phyloP scores from a whole-genome alignment of 768 basidiomycete species.

The Xerocomellus dryophilus region DNA sequence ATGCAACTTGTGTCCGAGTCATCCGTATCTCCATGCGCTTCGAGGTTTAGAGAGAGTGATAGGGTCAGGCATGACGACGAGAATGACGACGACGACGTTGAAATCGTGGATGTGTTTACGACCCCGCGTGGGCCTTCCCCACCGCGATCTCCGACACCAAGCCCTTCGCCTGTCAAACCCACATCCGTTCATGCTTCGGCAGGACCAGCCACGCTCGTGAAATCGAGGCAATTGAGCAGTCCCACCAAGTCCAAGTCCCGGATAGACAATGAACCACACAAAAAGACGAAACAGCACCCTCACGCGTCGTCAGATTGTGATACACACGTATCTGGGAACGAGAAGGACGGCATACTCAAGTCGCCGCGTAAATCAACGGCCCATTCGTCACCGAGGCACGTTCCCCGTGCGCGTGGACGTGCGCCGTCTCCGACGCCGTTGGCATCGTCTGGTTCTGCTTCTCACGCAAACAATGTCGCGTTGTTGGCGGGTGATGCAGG shows the following conservation, averaged over 20 bases:
- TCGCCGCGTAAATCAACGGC: conserved; percentile 25
- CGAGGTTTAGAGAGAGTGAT: not conserved
- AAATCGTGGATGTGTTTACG: conserved; percentile 23
- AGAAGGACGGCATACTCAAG: conserved; percentile 12
- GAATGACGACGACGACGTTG: not conserved
- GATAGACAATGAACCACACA: not conserved
- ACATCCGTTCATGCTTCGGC: not conserved
- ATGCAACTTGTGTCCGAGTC: conserved; percentile 16
- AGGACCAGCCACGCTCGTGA: not conserved
- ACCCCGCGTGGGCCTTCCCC: conserved; percentile 20
- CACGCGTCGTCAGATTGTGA: conserved; percentile 4
- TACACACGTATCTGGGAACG: not conserved
- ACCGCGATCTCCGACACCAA: conserved; percentile 21
- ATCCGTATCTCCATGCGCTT: not conserved
- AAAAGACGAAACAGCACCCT: conserved; percentile 1
- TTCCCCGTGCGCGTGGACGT: not conserved
- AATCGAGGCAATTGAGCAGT: not conserved
- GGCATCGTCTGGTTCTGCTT: not conserved
- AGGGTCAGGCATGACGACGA: not conserved
- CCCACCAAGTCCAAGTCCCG: conserved; percentile 3
- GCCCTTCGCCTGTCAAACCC: conserved; percentile 8
- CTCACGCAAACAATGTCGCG: not conserved
- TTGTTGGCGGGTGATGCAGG: not conserved
- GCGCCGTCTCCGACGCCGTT: conserved; percentile 16
- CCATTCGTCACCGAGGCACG: conserved; percentile 27